Conservation (phyloP, 257 asterid genomes). For the Solanum acaule region DNA sequence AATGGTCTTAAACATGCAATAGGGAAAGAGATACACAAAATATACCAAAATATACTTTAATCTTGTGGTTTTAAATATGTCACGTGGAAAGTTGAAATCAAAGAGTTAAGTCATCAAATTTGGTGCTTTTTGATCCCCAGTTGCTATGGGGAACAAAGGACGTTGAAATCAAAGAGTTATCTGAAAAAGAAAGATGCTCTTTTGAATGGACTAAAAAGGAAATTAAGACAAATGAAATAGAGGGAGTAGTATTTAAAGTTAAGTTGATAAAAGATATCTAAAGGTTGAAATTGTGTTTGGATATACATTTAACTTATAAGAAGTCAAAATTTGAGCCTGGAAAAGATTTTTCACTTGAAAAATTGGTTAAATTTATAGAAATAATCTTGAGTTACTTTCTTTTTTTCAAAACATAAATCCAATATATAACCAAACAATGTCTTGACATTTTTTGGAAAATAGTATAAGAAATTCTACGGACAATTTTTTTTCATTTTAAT, state of each 20-base stretch:
- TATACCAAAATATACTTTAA: neutral
- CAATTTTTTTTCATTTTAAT: neutral
- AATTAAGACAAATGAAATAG: neutral
- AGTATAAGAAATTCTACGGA: neutral
- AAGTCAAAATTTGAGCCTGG: neutral
- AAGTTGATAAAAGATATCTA: no score
- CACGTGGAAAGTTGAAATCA: neutral
- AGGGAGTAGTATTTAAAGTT: neutral
- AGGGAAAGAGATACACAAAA: neutral
- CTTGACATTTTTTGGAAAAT: neutral
- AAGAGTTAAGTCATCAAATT: no score
- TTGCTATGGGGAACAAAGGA: no score
- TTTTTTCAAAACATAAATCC: neutral
- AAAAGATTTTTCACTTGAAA: neutral
- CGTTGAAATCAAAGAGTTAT: neutral
- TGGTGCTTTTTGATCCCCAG: no score
- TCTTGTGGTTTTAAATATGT: neutral
- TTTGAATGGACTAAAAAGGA: neutral
- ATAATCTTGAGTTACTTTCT: neutral
- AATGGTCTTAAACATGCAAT: neutral
- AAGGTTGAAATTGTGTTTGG: no score
- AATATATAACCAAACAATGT: neutral
- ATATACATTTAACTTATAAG: neutral
- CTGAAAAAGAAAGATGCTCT: no score
- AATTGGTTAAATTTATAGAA: neutral